Evolutionary conservation across 2,329 filamentous ascomycete species (phyloP).

Genomic region (Fusarium vanettenii): DNA sequence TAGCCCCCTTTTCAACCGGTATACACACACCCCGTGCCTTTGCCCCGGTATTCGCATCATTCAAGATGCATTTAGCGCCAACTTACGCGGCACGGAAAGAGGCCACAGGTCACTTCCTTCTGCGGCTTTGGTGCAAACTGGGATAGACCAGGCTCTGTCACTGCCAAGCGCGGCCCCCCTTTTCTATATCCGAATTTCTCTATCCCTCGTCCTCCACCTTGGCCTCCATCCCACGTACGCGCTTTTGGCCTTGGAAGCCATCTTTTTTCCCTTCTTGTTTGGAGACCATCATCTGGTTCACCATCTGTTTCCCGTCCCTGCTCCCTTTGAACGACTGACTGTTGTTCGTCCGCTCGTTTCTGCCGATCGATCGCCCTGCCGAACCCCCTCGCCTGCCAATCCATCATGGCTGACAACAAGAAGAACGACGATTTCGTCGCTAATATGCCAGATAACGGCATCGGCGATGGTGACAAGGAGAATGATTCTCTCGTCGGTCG

Average conservation of each 20-base stretch:
- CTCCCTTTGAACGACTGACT: slow-evolving; percentile 31
- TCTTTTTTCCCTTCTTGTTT: slow-evolving; percentile 1
- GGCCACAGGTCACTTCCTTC: neutral
- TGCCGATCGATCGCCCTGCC: slow-evolving; percentile 7
- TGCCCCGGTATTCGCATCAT: neutral
- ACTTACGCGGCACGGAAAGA: neutral
- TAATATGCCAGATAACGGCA: slow-evolving; percentile 28
- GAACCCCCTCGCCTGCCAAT: neutral
- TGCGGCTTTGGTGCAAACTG: neutral
- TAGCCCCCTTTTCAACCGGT: slow-evolving; percentile 11
- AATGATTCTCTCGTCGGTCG: slow-evolving; percentile 34
- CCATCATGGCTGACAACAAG: slow-evolving; percentile 36
- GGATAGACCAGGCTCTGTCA: neutral
- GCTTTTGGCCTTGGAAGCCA: slow-evolving; percentile 19
- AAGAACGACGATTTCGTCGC: slow-evolving; percentile 40
- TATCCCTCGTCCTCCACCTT: neutral
- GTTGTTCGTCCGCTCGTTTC: slow-evolving; percentile 40
- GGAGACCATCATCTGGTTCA: slow-evolving; percentile 5
- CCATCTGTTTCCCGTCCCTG: neutral
- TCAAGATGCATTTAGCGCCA: neutral
- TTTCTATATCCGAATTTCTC: neutral
- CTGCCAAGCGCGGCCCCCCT: neutral
- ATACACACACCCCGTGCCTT: neutral
- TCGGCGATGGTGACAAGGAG: slow-evolving; percentile 37
- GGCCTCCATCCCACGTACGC: neutral